Conservation (phyloP, 225 moss, liverwort and hornwort genomes). For the Marchantia polymorpha region DNA sequence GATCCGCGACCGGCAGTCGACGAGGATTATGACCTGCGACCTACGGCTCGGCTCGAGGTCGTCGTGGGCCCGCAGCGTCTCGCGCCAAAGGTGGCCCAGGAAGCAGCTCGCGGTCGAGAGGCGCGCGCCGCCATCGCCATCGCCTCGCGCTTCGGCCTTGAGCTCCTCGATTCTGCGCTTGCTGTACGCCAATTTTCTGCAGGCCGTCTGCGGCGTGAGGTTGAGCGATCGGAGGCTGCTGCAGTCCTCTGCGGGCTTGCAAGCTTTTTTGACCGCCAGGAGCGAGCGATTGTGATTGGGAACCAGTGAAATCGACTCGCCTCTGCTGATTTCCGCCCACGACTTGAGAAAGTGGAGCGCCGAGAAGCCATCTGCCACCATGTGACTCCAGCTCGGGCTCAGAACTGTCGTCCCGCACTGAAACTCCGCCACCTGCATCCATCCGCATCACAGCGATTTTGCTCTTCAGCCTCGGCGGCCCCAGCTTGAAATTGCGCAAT, state of each 20-base stretch:
- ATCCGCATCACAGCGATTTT: neutral
- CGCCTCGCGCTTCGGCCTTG: neutral
- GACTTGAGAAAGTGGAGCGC: constrained; percentile 27
- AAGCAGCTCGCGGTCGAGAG: constrained; percentile 21
- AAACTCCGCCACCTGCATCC: constrained; percentile 19
- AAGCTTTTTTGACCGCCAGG: neutral
- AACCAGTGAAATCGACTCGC: constrained; percentile 13
- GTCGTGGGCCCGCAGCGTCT: neutral
- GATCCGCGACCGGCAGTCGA: constrained; percentile 19
- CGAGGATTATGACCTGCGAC: constrained; percentile 19
- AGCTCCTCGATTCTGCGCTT: neutral
- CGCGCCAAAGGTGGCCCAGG: constrained; percentile 20
- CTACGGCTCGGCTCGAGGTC: neutral
- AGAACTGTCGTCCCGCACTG: constrained; percentile 15
- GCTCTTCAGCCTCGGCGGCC: no score
- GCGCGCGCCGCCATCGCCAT: neutral
- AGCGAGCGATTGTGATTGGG: constrained; percentile 22
- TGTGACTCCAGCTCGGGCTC: constrained; percentile 23
- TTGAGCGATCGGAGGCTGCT: neutral
- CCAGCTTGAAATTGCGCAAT: no score
- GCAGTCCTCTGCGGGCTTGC: no score
- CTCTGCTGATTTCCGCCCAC: constrained; percentile 22
- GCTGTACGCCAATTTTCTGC: neutral
- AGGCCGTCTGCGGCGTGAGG: neutral
- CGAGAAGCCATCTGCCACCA: constrained; percentile 29